Base-by-base conservation (phyloP, 1,139 yeast species). In the Debaryomyces sp. region DNA sequence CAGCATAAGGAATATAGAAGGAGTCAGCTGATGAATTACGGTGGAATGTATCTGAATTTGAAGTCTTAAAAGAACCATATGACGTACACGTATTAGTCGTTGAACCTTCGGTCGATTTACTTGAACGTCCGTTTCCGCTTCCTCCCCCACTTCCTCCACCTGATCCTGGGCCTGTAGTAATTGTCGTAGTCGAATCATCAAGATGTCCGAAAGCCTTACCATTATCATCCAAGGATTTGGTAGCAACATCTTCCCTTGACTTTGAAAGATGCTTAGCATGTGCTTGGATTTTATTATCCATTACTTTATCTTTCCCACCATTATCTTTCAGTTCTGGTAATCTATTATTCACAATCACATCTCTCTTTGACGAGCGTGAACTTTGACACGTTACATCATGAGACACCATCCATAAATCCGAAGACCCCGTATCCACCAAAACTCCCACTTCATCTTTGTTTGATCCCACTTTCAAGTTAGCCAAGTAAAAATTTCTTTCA, bases 1-100 rank as follows among this genome's bases (percentile, higher is more conserved):
- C 96, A 29, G 85, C 92, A 58, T 89, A 89, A 27, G 67, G 51
- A 56, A 87, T 87, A 44, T 41, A 15, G 52, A 76, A 76, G 1
- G 52, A 50, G 2, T 68, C 63, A 3, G 75, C 75, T 2, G 76
- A 59, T 41, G 48, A 26, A 54, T 75, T 76, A 36, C 52, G 47
- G n/a, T 59, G 54, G 61, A 71, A 75, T 1, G 74, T 45, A 43
- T 59, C 62, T 4, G 78, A 71, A 6, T 55, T 52, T 2, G 53
- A 68, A 15, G 77, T 71, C 49, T 67, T 60, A 56, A 75, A 75
- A 2, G 78, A 69, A 2, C 81, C 81, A 49, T 64, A 64, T 6
- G 60, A 46, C 1, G 78, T 71, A 56, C 80, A 75, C 2, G 70
- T 58, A 45, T 61, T 61, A 17, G 66, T 42, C 9, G 53, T 24